Conservation (phyloP, 108 stramenopile genomes). For the Cylindrotheca closterium region DNA sequence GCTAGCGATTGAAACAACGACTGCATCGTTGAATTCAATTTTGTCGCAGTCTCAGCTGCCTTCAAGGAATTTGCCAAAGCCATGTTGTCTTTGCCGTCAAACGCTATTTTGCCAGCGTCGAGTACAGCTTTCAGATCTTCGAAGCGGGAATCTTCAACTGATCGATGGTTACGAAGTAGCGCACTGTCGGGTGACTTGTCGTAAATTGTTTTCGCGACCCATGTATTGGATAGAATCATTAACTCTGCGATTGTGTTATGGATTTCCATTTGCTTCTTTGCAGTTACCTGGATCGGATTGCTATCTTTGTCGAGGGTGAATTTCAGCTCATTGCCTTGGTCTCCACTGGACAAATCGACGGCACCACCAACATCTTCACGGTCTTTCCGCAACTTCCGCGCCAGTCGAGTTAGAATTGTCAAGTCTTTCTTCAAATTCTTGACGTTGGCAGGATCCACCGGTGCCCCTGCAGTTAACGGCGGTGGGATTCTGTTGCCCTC, state of each 20-base stretch:
- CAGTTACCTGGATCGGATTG: slow-evolving; percentile 47
- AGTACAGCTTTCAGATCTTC: slow-evolving; percentile 70
- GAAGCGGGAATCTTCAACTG: slow-evolving; percentile 51
- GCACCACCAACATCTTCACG: slow-evolving; percentile 57
- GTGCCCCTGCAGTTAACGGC: slow-evolving; percentile 49
- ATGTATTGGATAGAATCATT: slow-evolving; percentile 84
- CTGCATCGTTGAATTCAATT: slow-evolving; percentile 32
- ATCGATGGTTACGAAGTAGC: slow-evolving; percentile 61
- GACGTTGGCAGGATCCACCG: slow-evolving; percentile 28
- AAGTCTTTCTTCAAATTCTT: slow-evolving; percentile 33
- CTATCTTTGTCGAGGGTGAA: slow-evolving; percentile 54
- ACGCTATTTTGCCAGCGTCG: slow-evolving; percentile 58
- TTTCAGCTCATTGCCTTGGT: slow-evolving; percentile 57
- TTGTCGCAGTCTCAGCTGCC: slow-evolving; percentile 29
- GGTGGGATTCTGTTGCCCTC: slow-evolving; percentile 28
- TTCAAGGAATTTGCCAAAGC: slow-evolving; percentile 38
- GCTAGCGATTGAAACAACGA: slow-evolving; percentile 68
- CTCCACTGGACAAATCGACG: slow-evolving; percentile 58
- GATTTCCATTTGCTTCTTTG: slow-evolving; percentile 75
- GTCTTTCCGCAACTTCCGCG: slow-evolving; percentile 40
- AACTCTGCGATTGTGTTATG: slow-evolving; percentile 85
- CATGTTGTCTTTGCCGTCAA: slow-evolving; percentile 48
- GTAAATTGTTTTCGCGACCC: slow-evolving; percentile 53
- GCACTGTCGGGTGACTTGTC: slow-evolving; percentile 52
- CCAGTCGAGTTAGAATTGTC: slow-evolving; percentile 36